Base-by-base conservation (phyloP, 306 rosid species). In the Cicer pinnatifidum region DNA sequence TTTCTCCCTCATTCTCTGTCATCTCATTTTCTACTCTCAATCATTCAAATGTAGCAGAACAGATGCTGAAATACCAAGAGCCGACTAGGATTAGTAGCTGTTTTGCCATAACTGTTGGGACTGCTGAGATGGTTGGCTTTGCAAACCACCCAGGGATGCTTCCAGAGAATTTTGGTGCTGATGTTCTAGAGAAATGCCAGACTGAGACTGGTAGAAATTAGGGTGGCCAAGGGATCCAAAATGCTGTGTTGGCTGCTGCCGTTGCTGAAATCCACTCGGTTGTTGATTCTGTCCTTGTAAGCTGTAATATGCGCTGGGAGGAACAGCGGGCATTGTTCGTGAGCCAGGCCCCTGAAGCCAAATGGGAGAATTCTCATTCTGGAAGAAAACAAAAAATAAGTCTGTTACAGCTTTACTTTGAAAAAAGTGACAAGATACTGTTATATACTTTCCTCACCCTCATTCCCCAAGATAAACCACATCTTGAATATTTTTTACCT, bases 311-410 rank as follows among this genome's bases (percentile, higher is more conserved):
- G 82, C 86, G 84, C 67, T 89, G 16, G 88, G 86, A n/a, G 98
- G 96, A 80, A 90, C 90, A 8, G 90, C 89, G 7, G 97, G 78
- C 86, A 90, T 87, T 9, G 93, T 88, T 79, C 96, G 87, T 13
- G 96, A 91, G 65, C 96, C 91, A 43, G 90, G 96, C 35, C 97
- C 98, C 0, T 88, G 97, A 79, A 93, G 84, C 98, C 98, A 93
- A 96, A 91, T 88, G 3, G 85, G 86, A 15, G 97, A 87, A 83
- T 89, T 93, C 50, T 93, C 98, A 74, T 84, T 90, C 97, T 93
- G 86, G 6, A 77, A 39, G 6, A 58, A n/a, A 41, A 51, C 8
- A 57, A 6, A 52, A 48, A 39, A 44, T 9, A 10, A 8, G 48
- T 9, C 12, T 3, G 11, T 7, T 44, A 8, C 48, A 44, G 48